These are phyloP conservation scores for Talaromyces wortmannii DNA, from an alignment of 495 filamentous ascomycete genomes.

Conservation along the genomic window DNA sequence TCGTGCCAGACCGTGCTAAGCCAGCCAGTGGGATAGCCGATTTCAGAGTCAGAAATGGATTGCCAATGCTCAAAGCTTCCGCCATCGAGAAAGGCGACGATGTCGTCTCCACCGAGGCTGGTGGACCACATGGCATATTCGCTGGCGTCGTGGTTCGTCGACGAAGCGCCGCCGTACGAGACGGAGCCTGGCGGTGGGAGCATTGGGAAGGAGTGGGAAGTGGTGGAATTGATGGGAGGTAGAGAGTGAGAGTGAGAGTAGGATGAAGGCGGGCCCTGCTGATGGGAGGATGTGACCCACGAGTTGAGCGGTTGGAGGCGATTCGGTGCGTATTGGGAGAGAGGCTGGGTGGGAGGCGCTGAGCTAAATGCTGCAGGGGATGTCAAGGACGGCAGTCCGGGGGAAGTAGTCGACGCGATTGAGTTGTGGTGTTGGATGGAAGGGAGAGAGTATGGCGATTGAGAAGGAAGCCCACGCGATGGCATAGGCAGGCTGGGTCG, in stretches of 20 bases:
- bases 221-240: constrained; percentile 30
- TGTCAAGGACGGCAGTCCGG: constrained; percentile 27
- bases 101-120: constrained; percentile 39
- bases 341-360: constrained; percentile 16
- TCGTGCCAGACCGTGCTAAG: constrained; percentile 34
- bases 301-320: constrained; percentile 37
- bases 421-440: constrained; percentile 34
- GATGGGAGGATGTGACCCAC: constrained; percentile 25
- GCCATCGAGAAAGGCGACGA: constrained; percentile 40
- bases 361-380: constrained; percentile 6
- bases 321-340: constrained; percentile 24
- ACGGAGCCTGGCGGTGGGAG: constrained; percentile 24
- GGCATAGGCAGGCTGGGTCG: constrained; percentile 38
- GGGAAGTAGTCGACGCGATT: constrained; percentile 29
- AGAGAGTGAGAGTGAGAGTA: constrained; percentile 35
- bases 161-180: constrained; percentile 7
- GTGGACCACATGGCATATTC: constrained; percentile 23
- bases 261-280: constrained; percentile 20
- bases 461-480: constrained; percentile 16
- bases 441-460: constrained; percentile 35
- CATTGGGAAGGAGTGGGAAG: constrained; percentile 28
- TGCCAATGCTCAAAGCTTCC: constrained; percentile 32
- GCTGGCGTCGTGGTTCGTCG: constrained; percentile 5
- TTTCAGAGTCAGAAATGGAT: constrained; percentile 21
- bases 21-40: constrained; percentile 33